Evolutionary conservation across 768 basidiomycete species (phyloP).

Genomic region (Podaxis pistillaris): DNA sequence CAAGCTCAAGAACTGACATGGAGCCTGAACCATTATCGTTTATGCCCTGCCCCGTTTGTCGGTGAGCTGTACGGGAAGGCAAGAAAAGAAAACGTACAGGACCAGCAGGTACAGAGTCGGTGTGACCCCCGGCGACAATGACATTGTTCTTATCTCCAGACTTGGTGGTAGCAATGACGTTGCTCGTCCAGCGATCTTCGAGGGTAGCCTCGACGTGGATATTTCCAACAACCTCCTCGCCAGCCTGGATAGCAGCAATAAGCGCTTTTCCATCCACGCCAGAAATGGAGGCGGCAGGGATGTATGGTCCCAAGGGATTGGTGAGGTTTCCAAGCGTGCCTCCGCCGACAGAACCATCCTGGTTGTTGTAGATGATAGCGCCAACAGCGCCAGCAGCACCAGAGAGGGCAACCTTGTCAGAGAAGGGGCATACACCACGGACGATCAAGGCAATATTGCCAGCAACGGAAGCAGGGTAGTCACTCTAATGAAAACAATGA

Average conservation of each 20-base stretch:
- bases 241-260: conserved; percentile 21
- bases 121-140: conserved; percentile 27
- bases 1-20: conserved; percentile 27
- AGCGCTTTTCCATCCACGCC: conserved; percentile 24
- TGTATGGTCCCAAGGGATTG: conserved; percentile 25
- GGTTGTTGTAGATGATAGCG: conserved; percentile 29
- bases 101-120: conserved; percentile 31
- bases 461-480: conserved; percentile 24
- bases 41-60: conserved; percentile 23
- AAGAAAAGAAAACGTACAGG: conserved; percentile 20
- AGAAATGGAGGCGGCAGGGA: conserved; percentile 25
- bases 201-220: conserved; percentile 25
- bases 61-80: background rate
- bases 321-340: conserved; percentile 24
- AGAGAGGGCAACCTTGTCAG: conserved; percentile 26
- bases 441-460: conserved; percentile 28
- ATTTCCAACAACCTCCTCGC: conserved; percentile 24
- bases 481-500: conserved; percentile 14
- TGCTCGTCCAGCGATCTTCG: conserved; percentile 25
- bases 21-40: conserved; percentile 31
- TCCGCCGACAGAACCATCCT: conserved; percentile 21
- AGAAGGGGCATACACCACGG: conserved; percentile 28
- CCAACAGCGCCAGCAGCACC: conserved; percentile 27
- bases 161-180: conserved; percentile 30
- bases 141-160: conserved; percentile 27